A percentile compares a stretch with the other conserved stretches of the same genome.
Conservation (phyloP, 192 early-diverging fungal genomes). For the Entophlyctis helioformis region DNA sequence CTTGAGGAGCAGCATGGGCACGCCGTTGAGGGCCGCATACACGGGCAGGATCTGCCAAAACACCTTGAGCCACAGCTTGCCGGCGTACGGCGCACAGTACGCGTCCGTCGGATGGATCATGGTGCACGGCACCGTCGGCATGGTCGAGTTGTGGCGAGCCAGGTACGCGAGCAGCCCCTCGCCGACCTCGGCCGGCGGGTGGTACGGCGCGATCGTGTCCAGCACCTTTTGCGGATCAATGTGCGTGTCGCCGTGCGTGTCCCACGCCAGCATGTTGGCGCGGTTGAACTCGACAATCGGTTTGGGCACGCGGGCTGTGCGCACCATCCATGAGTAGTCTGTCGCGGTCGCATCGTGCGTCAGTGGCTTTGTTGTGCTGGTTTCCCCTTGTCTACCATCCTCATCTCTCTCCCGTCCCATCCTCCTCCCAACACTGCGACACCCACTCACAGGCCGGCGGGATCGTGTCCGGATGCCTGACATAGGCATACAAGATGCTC, state of each 20-base stretch:
- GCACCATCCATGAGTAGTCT: constrained; percentile 36
- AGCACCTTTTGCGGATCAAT: too few relatives aligned
- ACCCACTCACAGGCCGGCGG: constrained; percentile 18
- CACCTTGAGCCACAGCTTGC: constrained; percentile 12
- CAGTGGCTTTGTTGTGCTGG: too few relatives aligned
- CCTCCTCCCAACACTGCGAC: too few relatives aligned
- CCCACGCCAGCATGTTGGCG: constrained; percentile 19
- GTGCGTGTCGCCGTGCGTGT: constrained; percentile 12
- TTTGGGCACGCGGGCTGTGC: constrained; percentile 46
- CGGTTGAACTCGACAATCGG: constrained; percentile 45
- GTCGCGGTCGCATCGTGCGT: not conserved
- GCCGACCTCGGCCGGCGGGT: not conserved
- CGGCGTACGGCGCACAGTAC: constrained; percentile 15
- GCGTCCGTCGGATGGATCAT: constrained; percentile 19
- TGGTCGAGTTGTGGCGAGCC: constrained; percentile 3
- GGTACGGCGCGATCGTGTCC: too few relatives aligned
- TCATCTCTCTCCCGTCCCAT: too few relatives aligned
- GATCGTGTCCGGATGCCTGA: constrained; percentile 33
- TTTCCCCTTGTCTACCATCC: too few relatives aligned
- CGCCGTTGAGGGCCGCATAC: constrained; percentile 63
- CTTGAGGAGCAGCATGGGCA: constrained; percentile 57
- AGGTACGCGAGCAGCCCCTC: not conserved
- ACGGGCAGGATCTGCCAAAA: constrained; percentile 37
- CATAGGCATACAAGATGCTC: constrained; percentile 34
- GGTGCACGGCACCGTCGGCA: constrained; percentile 44